Evolutionary conservation across 2,329 filamentous ascomycete species (phyloP), one percentile per base, ranked within the genome.

Genomic region (Metarhizium humberi): DNA sequence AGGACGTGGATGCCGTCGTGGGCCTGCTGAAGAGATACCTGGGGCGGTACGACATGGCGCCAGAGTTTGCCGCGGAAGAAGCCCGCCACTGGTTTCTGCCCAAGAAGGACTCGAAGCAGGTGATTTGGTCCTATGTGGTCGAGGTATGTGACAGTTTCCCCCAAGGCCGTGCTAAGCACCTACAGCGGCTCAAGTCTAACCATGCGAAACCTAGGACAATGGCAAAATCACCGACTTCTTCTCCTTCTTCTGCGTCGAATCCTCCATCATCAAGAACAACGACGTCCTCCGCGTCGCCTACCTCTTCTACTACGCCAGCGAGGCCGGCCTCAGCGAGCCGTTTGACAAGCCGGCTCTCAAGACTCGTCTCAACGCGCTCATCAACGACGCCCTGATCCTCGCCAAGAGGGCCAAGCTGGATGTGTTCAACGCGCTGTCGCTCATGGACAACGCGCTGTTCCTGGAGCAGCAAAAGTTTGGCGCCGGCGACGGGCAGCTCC

Each of bases 171-270:
- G 40, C 40, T 6, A 40, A 16, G 11, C 38, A 40, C 5, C 8
- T 40, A 40, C 38, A 40, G 14, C 14, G 14, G 38, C 7, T 14
- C 11, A 40, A 40, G 8, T 13, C 38, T 40, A 40, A 40, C 38
- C 38, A 25, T 25, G 14, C n/a, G 6, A 1, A 10, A 25, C 6
- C n/a, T 58, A 79, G 77, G 73, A 79, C 57, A 71, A 82, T 50
- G 84, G 86, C 52, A 81, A 88, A 59, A 89, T 99, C 66, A 96
- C 90, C 42, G 94, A 99, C 72, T 96, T 96, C 74, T 87, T 96
- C 74, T 96, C 91, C 42, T 99, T 97, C 75, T 99, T 97, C 78
- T 86, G 85, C 67, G 86, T 99, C 38, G 91, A 96, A 69, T 96
- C 91, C 16, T 94, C 90, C 1, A 88, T 96, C 56, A 95, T 99